A percentile compares a stretch with the other conserved stretches of the same genome.
phyloP scores from a whole-genome alignment of 2,329 filamentous ascomycete species.

The Scleromitrula shiraiana region DNA sequence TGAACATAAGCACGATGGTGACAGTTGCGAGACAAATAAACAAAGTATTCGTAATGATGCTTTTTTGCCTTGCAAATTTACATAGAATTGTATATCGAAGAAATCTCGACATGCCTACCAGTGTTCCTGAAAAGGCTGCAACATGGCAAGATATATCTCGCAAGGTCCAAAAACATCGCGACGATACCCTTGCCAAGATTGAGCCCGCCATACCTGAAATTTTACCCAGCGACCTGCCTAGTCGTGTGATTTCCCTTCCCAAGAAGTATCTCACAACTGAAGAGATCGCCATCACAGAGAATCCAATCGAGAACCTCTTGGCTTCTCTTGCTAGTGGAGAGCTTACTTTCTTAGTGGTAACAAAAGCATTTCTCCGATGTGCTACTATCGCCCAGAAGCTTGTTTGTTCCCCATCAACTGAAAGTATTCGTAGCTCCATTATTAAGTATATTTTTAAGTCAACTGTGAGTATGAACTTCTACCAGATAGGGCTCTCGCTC shows the following conservation, averaged over 20 bases:
- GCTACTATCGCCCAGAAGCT: conserved; percentile 40
- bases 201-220: neutral
- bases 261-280: neutral
- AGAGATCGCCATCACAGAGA: conserved; percentile 21
- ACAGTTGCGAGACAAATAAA: neutral
- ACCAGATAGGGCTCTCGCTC: conserved; percentile 42
- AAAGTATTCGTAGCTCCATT: no score
- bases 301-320: conserved; percentile 16
- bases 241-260: neutral
- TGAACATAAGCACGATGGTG: neutral
- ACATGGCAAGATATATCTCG: no score
- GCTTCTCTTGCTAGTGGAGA: conserved; percentile 14
- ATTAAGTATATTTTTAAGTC: conserved; percentile 34
- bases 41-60: neutral
- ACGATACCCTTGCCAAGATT: neutral
- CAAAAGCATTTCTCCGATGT: conserved; percentile 39
- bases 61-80: no score
- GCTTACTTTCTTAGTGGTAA: conserved; percentile 29
- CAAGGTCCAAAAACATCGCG: no score
- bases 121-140: no score
- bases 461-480: conserved; percentile 52
- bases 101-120: no score
- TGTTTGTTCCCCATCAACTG: no score
- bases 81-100: no score
- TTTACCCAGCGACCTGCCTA: neutral